Conservation (phyloP, 495 filamentous ascomycete species). For the Hypoxylon fuscum region DNA sequence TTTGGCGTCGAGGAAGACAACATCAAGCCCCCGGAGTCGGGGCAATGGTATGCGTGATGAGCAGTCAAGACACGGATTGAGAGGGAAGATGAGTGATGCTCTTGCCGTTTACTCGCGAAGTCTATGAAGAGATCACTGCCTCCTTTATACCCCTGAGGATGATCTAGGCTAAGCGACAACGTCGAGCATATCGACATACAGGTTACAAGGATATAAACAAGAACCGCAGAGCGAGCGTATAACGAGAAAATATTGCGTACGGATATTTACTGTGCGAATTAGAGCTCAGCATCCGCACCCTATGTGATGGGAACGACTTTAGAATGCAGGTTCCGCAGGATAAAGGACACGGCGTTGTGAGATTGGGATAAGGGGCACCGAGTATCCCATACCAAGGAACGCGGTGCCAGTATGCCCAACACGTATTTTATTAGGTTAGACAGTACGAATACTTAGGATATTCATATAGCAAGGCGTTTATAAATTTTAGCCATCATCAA, state of each 20-base stretch:
- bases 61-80: neutral
- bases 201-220: neutral
- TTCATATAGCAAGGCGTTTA: no score
- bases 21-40: conserved; percentile 14
- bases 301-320: neutral
- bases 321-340: neutral
- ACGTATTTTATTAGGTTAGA: neutral
- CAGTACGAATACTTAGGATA: no score
- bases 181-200: neutral
- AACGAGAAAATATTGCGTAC: no score
- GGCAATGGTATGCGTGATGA: conserved; percentile 20
- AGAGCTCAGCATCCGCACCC: no score
- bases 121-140: neutral
- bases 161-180: neutral
- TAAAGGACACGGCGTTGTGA: neutral
- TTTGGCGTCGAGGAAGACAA: conserved; percentile 36
- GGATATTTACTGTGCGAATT: no score
- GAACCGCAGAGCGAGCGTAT: no score
- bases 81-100: neutral
- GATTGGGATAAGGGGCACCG: neutral
- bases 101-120: neutral
- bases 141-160: neutral
- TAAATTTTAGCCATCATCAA: neutral
- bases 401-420: neutral
- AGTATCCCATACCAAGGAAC: neutral